These are phyloP conservation scores for Aspergillus sp. DNA, from an alignment of 2,329 filamentous ascomycete genomes.

Conservation along the genomic window DNA sequence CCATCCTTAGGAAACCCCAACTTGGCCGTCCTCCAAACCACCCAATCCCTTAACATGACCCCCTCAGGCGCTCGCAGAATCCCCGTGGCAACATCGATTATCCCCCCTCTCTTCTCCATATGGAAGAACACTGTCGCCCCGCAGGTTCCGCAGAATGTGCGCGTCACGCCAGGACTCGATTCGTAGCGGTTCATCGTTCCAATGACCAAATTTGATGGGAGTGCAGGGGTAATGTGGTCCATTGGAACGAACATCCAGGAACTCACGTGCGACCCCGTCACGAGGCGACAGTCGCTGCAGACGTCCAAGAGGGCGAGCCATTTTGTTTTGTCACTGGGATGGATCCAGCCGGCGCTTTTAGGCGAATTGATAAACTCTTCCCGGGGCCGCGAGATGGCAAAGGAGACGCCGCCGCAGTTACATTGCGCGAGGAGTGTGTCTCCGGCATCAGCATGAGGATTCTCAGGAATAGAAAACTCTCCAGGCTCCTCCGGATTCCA, in stretches of 20 bases:
- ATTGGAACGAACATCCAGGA: constrained; percentile 49
- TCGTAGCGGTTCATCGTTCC: constrained; percentile 46
- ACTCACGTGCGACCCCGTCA: constrained; percentile 43
- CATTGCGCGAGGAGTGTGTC: constrained; percentile 44
- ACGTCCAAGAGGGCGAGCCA: constrained; percentile 34
- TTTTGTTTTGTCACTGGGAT: constrained; percentile 22
- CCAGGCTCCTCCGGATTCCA: constrained; percentile 9
- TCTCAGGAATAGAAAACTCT: not conserved
- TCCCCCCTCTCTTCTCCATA: constrained; percentile 36
- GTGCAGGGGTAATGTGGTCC: constrained; percentile 38
- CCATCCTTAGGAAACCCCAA: constrained; percentile 23
- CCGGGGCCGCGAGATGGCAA: constrained; percentile 47
- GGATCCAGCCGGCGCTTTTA: constrained; percentile 23
- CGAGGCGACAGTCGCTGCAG: constrained; percentile 47
- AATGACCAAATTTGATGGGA: constrained; percentile 28
- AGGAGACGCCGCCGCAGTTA: constrained; percentile 50
- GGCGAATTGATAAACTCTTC: constrained; percentile 34
- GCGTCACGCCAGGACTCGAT: constrained; percentile 40
- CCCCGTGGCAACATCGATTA: constrained; percentile 51
- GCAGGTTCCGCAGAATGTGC: constrained; percentile 52
- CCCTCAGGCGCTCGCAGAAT: constrained; percentile 45
- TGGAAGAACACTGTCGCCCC: constrained; percentile 51
- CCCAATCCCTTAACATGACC: constrained; percentile 48
- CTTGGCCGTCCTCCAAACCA: constrained; percentile 48
- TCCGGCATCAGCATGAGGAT: too few relatives aligned